Conservation (phyloP, 495 filamentous ascomycete genomes). For the Saxispiralis lemnorum region DNA sequence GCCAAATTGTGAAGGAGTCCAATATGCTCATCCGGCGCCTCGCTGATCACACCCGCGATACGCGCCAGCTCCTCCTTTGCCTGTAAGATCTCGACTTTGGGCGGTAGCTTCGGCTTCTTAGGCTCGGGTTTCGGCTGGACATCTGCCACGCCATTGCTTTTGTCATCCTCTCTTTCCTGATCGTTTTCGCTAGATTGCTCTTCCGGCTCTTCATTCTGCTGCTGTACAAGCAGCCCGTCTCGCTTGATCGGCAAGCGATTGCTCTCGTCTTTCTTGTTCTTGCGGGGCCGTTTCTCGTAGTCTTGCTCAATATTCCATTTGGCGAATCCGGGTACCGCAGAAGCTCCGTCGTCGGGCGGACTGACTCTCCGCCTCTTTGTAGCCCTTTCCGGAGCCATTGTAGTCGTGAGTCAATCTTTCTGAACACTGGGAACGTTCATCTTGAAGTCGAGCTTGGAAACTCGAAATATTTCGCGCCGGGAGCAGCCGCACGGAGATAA, state of each 20-base stretch:
- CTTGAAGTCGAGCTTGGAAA: too few relatives aligned
- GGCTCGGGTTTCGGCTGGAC: conserved; percentile 28
- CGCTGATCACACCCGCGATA: conserved; percentile 64
- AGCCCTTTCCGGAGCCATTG: conserved; percentile 32
- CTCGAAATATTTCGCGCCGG: too few relatives aligned
- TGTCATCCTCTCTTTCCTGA: conserved; percentile 34
- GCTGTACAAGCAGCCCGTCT: conserved; percentile 2
- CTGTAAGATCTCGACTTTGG: conserved; percentile 59
- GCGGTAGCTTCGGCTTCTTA: conserved; percentile 43
- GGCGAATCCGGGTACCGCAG: conserved; percentile 16
- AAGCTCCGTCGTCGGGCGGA: conserved; percentile 22
- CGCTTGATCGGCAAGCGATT: conserved; percentile 53
- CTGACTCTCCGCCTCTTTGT: conserved; percentile 39
- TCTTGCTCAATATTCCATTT: conserved; percentile 81
- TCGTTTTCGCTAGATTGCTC: conserved; percentile 28
- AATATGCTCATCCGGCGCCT: conserved; percentile 81
- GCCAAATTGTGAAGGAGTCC: conserved; percentile 54
- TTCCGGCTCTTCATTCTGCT: too few relatives aligned
- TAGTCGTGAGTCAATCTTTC: background rate
- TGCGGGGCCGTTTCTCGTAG: conserved; percentile 67
- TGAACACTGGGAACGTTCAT: background rate
- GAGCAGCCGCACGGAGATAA: too few relatives aligned
- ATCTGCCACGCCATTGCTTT: conserved; percentile 33
- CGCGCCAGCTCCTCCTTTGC: conserved; percentile 87
- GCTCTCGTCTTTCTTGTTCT: conserved; percentile 54